Base-by-base conservation (phyloP, 192 early-diverging fungal genomes). In the Backusella sp. region DNA sequence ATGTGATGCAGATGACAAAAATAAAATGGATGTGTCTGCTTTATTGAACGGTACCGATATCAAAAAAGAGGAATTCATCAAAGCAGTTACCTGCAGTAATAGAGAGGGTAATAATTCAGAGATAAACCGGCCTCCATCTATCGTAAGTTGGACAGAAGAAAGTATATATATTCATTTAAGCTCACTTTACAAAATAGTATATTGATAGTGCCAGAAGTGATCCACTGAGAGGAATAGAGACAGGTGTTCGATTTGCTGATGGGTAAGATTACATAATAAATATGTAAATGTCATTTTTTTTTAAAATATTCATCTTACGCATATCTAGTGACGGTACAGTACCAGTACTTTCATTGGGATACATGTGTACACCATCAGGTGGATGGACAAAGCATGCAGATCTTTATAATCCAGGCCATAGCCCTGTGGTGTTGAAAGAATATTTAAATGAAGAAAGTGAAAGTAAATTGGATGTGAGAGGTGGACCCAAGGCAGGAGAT, bases 281-380 rank as follows among this genome's bases (percentile, higher is more conserved):
- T 11, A 21, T 68, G 7, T 9, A 35, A 34, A 36, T 6, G 15
- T 4, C 6, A 28, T 14, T 28, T 28, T 34, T 34, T 67, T 56
- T 34, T 17, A 32, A 56, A 39, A 30, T n/a, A 46, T 14, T 19
- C 30, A 15, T 39, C 11, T 15, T 41, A 15, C 11, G 36, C 6
- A 49, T 19, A 26, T 77, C 79, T 73, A 94, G 95, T 36, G 96
- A 97, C 77, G 94, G 92, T 15, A 97, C 95, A 0, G 96, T 97
- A 2, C 96, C 96, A 0, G 79, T 97, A 26, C 68, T 97, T 30
- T 95, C 93, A 5, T 83, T 92, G 3, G 53, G 94, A 4, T 96
- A 95, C 80, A 97, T 97, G 95, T 95, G 95, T 73, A 86, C 86
- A 15, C 83, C 87, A 21, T 80, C 74, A n/a, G 79, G 79, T 4